Evolutionary conservation across 306 rosid genomes (phyloP).

Genomic region (Phaseolus lunatus): DNA sequence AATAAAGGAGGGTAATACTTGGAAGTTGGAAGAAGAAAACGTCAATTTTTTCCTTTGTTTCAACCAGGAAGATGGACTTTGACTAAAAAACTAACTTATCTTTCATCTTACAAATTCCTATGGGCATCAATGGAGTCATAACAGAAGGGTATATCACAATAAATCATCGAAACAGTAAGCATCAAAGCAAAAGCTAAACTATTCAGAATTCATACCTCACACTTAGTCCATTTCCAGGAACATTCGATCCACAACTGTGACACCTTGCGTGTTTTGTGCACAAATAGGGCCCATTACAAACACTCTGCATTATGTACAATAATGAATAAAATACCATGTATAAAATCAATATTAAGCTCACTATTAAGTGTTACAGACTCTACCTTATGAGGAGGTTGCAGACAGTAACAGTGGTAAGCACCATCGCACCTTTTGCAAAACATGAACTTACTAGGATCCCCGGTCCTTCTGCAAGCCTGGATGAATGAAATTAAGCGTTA

Average conservation of each 20-base stretch:
- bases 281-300: slow-evolving; percentile 88
- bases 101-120: slow-evolving; percentile 23
- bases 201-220: slow-evolving; percentile 69
- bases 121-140: not conserved
- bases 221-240: slow-evolving; percentile 97
- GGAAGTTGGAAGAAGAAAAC: not conserved
- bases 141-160: not conserved
- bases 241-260: slow-evolving; percentile 95
- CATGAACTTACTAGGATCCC: slow-evolving; percentile 97
- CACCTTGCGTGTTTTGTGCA: slow-evolving; percentile 94
- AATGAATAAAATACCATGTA: slow-evolving; percentile 42
- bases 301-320: slow-evolving; percentile 74
- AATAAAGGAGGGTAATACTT: not conserved
- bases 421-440: slow-evolving; percentile 99
- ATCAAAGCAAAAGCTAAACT: slow-evolving; percentile 30
- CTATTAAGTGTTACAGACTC: slow-evolving; percentile 29
- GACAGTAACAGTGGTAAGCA: slow-evolving; percentile 97
- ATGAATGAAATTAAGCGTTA: slow-evolving; percentile 41
- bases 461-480: slow-evolving; percentile 94
- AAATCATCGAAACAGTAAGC: slow-evolving; percentile 16
- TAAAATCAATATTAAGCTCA: slow-evolving; percentile 34
- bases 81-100: slow-evolving; percentile 23
- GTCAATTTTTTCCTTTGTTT: not conserved
- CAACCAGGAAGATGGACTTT: slow-evolving; percentile 16
- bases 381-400: slow-evolving; percentile 98